phyloP scores from a whole-genome alignment of 305 asterid genomes.

The Rubia occidens region DNA sequence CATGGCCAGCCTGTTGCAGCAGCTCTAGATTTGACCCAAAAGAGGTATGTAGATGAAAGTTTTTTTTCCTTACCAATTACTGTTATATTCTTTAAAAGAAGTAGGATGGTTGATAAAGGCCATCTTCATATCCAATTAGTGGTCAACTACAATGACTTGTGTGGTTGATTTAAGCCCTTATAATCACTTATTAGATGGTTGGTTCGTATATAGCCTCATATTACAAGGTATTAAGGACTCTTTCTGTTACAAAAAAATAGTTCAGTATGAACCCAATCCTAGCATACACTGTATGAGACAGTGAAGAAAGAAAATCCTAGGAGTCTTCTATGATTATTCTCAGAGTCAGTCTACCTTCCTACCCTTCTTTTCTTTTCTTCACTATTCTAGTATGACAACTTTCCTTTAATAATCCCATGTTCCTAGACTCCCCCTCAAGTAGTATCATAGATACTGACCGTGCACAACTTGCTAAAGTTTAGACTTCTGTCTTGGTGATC shows the following conservation, averaged over 20 bases:
- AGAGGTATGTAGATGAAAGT: constrained; percentile 35
- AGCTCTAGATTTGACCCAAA: constrained; percentile 51
- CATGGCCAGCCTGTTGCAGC: constrained; percentile 81
- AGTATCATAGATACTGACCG: neutral
- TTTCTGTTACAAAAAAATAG: neutral
- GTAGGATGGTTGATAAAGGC: neutral
- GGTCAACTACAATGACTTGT: neutral
- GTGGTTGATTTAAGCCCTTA: neutral
- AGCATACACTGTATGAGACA: neutral
- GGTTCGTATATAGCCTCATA: constrained; percentile 2
- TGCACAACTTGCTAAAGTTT: neutral
- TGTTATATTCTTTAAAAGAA: neutral
- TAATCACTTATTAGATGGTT: neutral
- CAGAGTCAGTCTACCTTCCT: neutral
- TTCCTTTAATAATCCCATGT: neutral
- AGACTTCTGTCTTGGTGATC: neutral
- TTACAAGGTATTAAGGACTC: neutral
- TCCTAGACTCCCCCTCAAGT: too few relatives aligned
- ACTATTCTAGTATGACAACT: neutral
- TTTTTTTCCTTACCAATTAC: neutral
- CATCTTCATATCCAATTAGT: neutral
- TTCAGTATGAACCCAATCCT: neutral
- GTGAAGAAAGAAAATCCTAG: neutral
- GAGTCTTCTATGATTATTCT: neutral
- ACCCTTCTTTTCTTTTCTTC: neutral